Evolutionary conservation across 192 early-diverging fungal genomes (phyloP), one percentile per base, ranked within the genome.

Genomic region (Piromyces finnis): DNA sequence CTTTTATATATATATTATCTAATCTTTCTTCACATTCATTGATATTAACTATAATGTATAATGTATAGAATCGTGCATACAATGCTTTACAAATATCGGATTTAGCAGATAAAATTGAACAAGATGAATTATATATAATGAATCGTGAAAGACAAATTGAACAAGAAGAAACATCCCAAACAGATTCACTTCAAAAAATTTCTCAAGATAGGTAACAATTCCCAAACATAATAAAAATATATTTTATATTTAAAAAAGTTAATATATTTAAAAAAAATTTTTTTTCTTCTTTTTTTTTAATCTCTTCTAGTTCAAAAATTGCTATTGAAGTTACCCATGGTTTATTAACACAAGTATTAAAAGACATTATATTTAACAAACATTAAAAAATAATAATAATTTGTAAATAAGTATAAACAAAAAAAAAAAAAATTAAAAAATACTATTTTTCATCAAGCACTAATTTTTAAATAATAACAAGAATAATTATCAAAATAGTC

Each of bases 61-160:
- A n/a, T n/a, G n/a, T n/a, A n/a, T n/a, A 94, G 94, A 95, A 94
- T 85, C 91, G 93, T 27, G 93, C 93, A 18, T 95, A 94, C 82
- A 87, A 88, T 36, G 86, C 92, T 1, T 83, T 87, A n/a, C 95
- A 95, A 83, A 93, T 95, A 80, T 81, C 84, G 12, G 95, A 96
- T 87, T 83, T 96, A 30, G 92, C 94, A 11, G 87, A 95, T 36
- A 96, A 95, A 82, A 85, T 96, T 51, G 92, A 95, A 77, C 91
- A 94, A 83, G 89, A 92, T 1, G 94, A 94, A 15, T 37, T 3
- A 81, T 29, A 27, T 41, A 17, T 28, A 41, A 78, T n/a, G n/a
- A n/a, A 15, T 82, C 37, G 9, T 77, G 78, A 28, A 36, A 77
- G 22, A 29, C 30, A 29, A 28, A 77, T 26, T 12, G 14, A n/a